phyloP scores from a whole-genome alignment of 176 grass and related monocot species.

The Microstegium vimineum region DNA sequence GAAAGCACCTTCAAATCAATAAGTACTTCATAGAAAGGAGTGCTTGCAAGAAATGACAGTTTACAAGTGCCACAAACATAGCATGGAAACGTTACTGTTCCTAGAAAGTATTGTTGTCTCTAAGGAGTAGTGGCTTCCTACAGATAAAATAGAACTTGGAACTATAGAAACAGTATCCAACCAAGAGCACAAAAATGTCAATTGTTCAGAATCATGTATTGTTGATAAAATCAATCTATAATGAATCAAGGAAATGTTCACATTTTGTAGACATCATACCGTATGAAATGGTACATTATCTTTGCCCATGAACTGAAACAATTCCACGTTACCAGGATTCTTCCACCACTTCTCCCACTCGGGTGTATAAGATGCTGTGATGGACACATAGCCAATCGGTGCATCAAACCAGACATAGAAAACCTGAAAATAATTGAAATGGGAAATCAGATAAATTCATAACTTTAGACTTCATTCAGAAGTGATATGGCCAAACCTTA shows the following conservation, averaged over 20 bases:
- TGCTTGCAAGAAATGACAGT: background rate
- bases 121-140: background rate
- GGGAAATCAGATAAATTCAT: background rate
- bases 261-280: constrained; percentile 42
- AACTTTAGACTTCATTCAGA: background rate
- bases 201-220: background rate
- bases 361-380: constrained; percentile 88
- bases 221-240: background rate
- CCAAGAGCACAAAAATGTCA: background rate
- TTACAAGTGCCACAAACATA: background rate
- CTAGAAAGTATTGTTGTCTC: background rate
- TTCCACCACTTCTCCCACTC: constrained; percentile 99
- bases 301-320: constrained; percentile 99
- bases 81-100: background rate
- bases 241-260: background rate
- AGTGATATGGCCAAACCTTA: constrained; percentile 49
- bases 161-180: background rate
- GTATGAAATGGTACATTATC: constrained; percentile 99
- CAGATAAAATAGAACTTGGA: background rate
- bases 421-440: constrained; percentile 50
- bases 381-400: constrained; percentile 97
- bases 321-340: constrained; percentile 84
- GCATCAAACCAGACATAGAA: constrained; percentile 99
- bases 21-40: constrained; percentile 1
- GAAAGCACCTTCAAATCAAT: constrained; percentile 23